Evolutionary conservation across 495 filamentous ascomycete genomes (phyloP), one percentile per base, ranked within the genome.

Genomic region (Penicillium egyptiacum): DNA sequence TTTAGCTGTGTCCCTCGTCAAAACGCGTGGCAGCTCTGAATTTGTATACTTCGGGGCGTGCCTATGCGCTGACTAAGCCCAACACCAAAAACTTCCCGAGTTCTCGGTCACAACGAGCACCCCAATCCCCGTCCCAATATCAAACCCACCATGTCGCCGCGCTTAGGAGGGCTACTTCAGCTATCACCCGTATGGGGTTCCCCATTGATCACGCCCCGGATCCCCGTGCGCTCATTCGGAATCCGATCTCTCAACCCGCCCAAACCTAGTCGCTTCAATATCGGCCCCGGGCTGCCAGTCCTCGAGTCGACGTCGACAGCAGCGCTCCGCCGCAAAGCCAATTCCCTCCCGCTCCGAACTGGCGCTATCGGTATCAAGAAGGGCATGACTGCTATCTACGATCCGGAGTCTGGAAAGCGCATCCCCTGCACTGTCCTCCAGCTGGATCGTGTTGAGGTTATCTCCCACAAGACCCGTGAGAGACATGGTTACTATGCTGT

Each of bases 321-420:
- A 14, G 92, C 93, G 5, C 83, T 97, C 35, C 79, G 83, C 69
- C 89, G 93, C 49, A 91, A 87, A 65, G 86, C 83, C 47, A 77
- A 80, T 55, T 88, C 88, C 0, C 84, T 91, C 8, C 93, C 94
- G 0, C 74, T 89, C 35, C 87, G 94, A 0, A 86, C 90, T 28
- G 94, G 94, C 35, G 86, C 86, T 19, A 79, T 98, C 28, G 90
- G 87, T 8, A 82, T 85, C 66, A 98, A 98, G 76, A 91, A 90
- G 73, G 94, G 94, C 66, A 97, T 98, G 88, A 96, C 90, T 12
- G 92, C 89, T 50, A 74, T 96, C 59, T 97, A 87, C 79, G 87
- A 90, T 65, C 70, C 84, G 1, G 80, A 81, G 52, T 86, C 88
- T 31, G 93, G 92, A 26, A 82, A 80, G 54, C 87, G 94, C 49